phyloP scores from a whole-genome alignment of 2,329 filamentous ascomycete species.

The Trichoderma sp. region DNA sequence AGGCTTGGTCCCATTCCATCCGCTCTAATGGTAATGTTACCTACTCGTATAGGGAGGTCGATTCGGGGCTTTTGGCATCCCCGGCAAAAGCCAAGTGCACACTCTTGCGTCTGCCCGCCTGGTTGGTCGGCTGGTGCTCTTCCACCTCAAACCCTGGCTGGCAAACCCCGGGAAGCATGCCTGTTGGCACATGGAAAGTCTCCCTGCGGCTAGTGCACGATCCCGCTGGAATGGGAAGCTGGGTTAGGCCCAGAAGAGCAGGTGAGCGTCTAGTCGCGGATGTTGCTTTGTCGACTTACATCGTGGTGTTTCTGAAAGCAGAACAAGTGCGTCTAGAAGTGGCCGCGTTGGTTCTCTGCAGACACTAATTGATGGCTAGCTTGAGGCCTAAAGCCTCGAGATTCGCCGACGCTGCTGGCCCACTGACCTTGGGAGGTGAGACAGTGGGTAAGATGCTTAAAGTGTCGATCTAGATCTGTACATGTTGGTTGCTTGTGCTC shows the following conservation, averaged over 20 bases:
- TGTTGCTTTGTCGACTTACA: background rate
- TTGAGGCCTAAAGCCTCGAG: background rate
- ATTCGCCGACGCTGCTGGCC: slow-evolving; percentile 13
- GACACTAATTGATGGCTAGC: background rate
- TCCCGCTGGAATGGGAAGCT: slow-evolving; percentile 21
- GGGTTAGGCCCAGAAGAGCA: slow-evolving; percentile 7
- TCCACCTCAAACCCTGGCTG: background rate
- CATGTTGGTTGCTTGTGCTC: background rate
- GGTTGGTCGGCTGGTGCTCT: slow-evolving; percentile 1
- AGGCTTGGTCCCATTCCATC: slow-evolving; percentile 4
- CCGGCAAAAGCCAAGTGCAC: slow-evolving; percentile 17
- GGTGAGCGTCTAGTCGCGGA: slow-evolving; percentile 11
- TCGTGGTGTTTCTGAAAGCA: background rate
- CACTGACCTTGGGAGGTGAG: background rate
- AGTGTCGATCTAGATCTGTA: slow-evolving; percentile 9
- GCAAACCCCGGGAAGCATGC: slow-evolving; percentile 4
- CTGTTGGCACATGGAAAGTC: slow-evolving; percentile 19
- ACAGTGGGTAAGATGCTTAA: slow-evolving; percentile 11
- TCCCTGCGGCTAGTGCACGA: slow-evolving; percentile 17
- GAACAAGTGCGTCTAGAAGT: background rate
- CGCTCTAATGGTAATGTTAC: slow-evolving; percentile 19
- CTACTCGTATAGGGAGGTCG: slow-evolving; percentile 19
- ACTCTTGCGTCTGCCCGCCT: background rate
- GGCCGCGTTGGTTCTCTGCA: background rate
- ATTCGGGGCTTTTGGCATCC: slow-evolving; percentile 1